Evolutionary conservation across 345 rosid species (phyloP).

Genomic region (Rhodamnia rubescens): DNA sequence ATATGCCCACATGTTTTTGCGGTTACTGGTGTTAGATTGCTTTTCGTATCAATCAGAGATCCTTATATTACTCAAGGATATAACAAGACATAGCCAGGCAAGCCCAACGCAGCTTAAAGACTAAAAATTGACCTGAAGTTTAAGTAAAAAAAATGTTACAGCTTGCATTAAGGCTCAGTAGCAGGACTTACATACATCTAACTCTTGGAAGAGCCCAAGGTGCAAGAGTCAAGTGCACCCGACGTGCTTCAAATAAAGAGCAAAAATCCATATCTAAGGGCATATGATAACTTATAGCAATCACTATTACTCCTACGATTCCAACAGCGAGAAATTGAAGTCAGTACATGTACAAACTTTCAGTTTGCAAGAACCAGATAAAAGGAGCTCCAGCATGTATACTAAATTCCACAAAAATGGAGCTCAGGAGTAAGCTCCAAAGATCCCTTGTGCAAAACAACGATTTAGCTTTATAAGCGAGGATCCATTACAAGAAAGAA

Average conservation of each 20-base stretch:
- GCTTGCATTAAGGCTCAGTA: background rate
- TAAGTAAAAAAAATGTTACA: background rate
- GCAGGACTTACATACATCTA: background rate
- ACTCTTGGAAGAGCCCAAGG: background rate
- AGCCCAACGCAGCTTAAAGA: background rate
- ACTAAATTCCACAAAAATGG: background rate
- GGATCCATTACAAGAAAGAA: background rate
- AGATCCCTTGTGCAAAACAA: background rate
- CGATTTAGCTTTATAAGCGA: background rate
- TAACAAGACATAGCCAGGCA: background rate
- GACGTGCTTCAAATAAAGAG: background rate
- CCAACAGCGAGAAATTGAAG: background rate
- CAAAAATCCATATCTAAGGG: background rate
- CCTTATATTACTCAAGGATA: background rate
- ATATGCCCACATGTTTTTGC: background rate
- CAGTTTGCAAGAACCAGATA: background rate
- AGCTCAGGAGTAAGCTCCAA: background rate
- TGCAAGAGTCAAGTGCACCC: background rate
- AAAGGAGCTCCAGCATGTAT: background rate
- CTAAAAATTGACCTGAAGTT: background rate
- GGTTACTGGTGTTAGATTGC: background rate
- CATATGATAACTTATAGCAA: background rate
- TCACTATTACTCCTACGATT: background rate
- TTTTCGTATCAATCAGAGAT: background rate
- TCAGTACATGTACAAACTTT: background rate